Percentiles rank a stretch among this genome's conserved stretches.
Evolutionary conservation across 257 asterid species (phyloP).

Genomic region (Salvia miltiorrhiza): DNA sequence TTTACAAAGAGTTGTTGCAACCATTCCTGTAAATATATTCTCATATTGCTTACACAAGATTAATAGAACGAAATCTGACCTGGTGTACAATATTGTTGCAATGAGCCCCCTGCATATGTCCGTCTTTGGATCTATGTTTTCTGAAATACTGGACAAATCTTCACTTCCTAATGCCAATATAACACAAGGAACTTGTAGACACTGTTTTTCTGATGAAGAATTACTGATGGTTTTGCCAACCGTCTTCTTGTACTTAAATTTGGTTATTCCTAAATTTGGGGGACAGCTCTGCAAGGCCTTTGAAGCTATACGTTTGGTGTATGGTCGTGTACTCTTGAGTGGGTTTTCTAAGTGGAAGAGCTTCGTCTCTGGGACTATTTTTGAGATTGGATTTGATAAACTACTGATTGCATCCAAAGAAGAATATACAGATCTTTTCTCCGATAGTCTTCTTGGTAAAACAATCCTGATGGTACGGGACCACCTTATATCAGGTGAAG

Average conservation of each 20-base stretch:
- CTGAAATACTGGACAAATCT: conserved; percentile 38
- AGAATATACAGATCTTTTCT: conserved; percentile 46
- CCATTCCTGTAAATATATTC: conserved; percentile 45
- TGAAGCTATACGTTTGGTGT: conserved; percentile 39
- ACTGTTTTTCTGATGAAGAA: conserved; percentile 47
- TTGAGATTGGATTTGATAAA: conserved; percentile 41
- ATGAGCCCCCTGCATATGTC: conserved; percentile 67
- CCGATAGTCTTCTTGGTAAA: conserved; percentile 65
- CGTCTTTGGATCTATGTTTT: conserved; percentile 52
- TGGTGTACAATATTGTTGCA: conserved; percentile 53
- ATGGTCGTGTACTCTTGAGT: conserved; percentile 47
- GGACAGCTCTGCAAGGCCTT: conserved; percentile 34
- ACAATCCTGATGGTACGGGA: conserved; percentile 47
- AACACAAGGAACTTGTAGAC: conserved; percentile 28
- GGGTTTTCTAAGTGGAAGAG: conserved; percentile 63
- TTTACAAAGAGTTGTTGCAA: conserved; percentile 54
- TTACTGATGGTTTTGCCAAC: conserved; percentile 72
- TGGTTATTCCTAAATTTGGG: conserved; percentile 42
- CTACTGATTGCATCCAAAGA: conserved; percentile 40
- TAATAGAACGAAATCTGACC: conserved; percentile 52
- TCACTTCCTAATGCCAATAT: conserved; percentile 23
- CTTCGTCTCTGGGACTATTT: conserved; percentile 42
- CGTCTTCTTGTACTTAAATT: conserved; percentile 46
- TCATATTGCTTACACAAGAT: conserved; percentile 56
- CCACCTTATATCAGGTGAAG: conserved; percentile 38